Evolutionary conservation across 129 eudicot species (phyloP), one percentile per base, ranked within the genome.

Genomic region (Smallanthus sonchifolius): DNA sequence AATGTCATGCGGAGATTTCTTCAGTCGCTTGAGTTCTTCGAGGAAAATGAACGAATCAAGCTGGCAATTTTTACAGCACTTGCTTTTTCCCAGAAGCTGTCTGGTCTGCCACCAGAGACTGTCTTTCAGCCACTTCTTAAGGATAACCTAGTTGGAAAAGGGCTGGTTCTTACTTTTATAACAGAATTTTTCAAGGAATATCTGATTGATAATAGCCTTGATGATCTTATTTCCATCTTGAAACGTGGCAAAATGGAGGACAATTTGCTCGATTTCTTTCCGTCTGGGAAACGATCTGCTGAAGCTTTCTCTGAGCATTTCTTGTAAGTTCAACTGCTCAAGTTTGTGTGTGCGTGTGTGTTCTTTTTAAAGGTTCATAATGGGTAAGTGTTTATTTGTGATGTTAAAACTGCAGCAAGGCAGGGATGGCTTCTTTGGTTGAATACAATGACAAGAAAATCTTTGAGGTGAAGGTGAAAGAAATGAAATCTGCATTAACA

Each of bases 101-200:
- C 99, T 0, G 96, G 99, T 68, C 83, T 95, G 49, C 97, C 96
- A 13, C 99, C 99, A 4, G 99, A 94, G 96, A 91, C 97, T 2
- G 97, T 94, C 19, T 85, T 94, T 82, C 99, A 94, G 79, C 99
- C 99, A 13, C 85, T 94, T 43, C 99, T 91, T 84, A 94, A 94
- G 83, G 99, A 94, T 79, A 94, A 91, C 83, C 93, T 94, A 78
- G 93, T 94, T 48, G 96, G 80, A 59, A 94, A 94, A 85, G 99
- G 99, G 83, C 88, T 94, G 30, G 99, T 94, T 68, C 91, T 94
- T 45, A 68, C 96, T 6, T 94, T 94, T 36, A 85, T 94, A 66
- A 94, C 99, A 11, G 97, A 95, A 52, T 91, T 95, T 77, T 95
- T 95, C 81, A 95, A 82, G 90, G 99, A 95, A 76, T 95, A 91